phyloP scores from a whole-genome alignment of 768 basidiomycete species.

The Boletus huronensis region DNA sequence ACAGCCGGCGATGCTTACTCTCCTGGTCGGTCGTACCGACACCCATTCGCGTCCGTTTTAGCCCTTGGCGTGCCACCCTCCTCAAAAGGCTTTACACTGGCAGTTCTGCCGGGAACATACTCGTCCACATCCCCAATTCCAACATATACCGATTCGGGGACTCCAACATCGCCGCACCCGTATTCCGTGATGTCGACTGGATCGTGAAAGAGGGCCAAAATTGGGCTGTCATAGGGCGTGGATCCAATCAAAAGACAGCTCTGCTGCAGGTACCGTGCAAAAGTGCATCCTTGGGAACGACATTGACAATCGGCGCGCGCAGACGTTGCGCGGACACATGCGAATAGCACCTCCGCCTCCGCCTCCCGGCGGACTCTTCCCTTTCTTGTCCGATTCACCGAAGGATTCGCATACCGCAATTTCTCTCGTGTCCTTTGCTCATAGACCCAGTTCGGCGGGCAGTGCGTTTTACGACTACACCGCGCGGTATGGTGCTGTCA shows the following conservation, averaged over 20 bases:
- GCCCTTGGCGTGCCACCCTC: not conserved
- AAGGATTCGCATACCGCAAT: conserved; percentile 50
- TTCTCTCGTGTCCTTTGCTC: conserved; percentile 63
- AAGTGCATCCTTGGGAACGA: not conserved
- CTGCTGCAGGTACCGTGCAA: conserved; percentile 55
- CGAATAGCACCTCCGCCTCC: conserved; percentile 50
- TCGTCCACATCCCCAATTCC: conserved; percentile 44
- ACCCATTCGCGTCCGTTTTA: not conserved
- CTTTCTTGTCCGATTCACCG: conserved; percentile 49
- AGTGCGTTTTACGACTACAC: conserved; percentile 91
- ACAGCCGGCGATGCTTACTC: not conserved
- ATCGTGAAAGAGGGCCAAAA: conserved; percentile 56
- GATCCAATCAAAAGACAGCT: conserved; percentile 56
- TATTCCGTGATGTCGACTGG: conserved; percentile 57
- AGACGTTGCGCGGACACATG: conserved; percentile 70
- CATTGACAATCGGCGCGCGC: not conserved
- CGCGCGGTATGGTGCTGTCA: conserved; percentile 84
- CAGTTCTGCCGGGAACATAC: not conserved
- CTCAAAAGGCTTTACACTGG: conserved; percentile 6
- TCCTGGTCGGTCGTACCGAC: not conserved
- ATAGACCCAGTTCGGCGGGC: conserved; percentile 50
- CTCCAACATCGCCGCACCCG: conserved; percentile 42
- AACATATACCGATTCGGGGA: conserved; percentile 61
- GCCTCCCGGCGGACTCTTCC: conserved; percentile 72
- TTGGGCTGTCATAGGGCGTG: conserved; percentile 74